These are phyloP conservation scores for Fagopyrum tataricum DNA, from an alignment of 148 eudicot species.

Conservation along the genomic window DNA sequence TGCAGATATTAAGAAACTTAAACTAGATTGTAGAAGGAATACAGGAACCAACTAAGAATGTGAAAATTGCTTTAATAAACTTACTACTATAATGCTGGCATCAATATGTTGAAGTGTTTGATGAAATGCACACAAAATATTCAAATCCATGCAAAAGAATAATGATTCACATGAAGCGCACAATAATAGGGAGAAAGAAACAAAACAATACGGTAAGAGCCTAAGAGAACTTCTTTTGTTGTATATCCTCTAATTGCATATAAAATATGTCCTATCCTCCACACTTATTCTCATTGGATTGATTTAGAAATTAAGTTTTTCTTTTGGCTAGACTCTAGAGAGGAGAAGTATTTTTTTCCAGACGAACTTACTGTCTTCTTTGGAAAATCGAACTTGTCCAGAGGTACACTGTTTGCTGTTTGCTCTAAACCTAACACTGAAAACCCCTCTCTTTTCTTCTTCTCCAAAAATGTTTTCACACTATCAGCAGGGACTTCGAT, in stretches of 20 bases:
- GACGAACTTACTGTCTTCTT: constrained; percentile 54
- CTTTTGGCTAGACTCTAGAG: neutral
- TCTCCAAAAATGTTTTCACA: constrained; percentile 70
- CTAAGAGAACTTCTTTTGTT: too few relatives aligned
- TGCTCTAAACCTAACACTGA: constrained; percentile 92
- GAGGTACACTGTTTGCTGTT: constrained; percentile 83
- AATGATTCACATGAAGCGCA: too few relatives aligned
- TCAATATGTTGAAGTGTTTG: neutral
- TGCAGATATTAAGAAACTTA: constrained; percentile 21
- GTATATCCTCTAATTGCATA: too few relatives aligned
- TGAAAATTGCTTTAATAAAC: neutral
- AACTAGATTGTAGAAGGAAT: neutral
- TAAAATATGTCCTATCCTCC: neutral
- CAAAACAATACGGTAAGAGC: too few relatives aligned
- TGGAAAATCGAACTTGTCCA: constrained; percentile 72
- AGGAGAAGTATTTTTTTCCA: neutral
- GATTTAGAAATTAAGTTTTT: neutral
- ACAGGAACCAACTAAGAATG: neutral
- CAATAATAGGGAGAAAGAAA: too few relatives aligned
- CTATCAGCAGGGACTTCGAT: constrained; percentile 72
- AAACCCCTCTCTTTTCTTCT: constrained; percentile 80
- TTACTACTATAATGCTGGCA: neutral
- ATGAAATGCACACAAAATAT: neutral
- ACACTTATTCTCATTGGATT: neutral
- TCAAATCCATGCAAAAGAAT: neutral